Base-by-base conservation (phyloP, 192 early-diverging fungal species). In the Rhizophlyctis rosea region DNA sequence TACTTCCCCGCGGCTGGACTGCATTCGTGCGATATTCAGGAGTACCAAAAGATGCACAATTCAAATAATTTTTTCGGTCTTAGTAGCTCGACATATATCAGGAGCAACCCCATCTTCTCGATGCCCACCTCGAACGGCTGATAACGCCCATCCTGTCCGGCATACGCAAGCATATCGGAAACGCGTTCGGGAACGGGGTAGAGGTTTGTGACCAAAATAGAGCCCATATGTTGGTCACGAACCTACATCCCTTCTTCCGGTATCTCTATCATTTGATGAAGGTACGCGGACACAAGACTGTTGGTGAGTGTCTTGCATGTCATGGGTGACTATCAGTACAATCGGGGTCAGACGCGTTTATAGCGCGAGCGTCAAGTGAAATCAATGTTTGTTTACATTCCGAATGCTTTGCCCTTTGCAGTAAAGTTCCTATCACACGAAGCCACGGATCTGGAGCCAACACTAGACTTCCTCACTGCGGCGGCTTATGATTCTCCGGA, bases 401-500 rank as follows among this genome's bases (percentile, higher is more conserved):
- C 28, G 27, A 59, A 90, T n/a, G n/a, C n/a, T n/a, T n/a, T n/a
- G n/a, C n/a, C n/a, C n/a, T n/a, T n/a, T n/a, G n/a, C n/a, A n/a
- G 80, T 96, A 53, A 90, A 92, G 57, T 92, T 99, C 64, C 88
- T 99, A 48, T 81, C 92, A 1, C 92, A 99, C 67, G 86, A 91
- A 47, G 93, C 92, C 1, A 77, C 78, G 33, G 91, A 96, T 68
- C 73, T 98, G 4, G 95, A 97, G 65, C 94, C 94, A 0, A 80
- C 85, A n/a, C 82, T 94, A 63, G 77, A 77, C n/a, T 85, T 91
- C 49, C 68, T 60, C 25, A 44, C n/a, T 16, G 3, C 18, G 21
- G 21, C 31, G 3, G n/a, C 35, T 25, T 29, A 28, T 21, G 28
- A 54, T 54, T 9, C 53, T 25, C 28, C 30, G 23, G 32, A 39